Conservation (phyloP, 331 rosid genomes). For the Malus hybrid region DNA sequence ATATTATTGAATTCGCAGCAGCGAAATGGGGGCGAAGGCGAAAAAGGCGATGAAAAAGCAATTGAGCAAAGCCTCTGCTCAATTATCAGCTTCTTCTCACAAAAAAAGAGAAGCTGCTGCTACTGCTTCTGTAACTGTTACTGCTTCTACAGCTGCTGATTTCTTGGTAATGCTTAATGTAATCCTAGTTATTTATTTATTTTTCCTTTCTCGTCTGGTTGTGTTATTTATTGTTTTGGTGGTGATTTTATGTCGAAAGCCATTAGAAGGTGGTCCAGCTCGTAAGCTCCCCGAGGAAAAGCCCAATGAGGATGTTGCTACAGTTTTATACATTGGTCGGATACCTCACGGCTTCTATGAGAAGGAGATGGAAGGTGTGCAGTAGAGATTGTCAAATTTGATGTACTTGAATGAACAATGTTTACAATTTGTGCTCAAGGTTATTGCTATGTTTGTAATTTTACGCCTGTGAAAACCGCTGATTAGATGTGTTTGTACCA, state of each 20-base stretch:
- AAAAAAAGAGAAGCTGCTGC: slow-evolving; percentile 33
- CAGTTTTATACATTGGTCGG: slow-evolving; percentile 55
- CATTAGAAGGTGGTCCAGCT: slow-evolving; percentile 81
- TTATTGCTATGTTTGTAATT: background rate
- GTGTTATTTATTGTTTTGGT: background rate
- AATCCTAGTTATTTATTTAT: background rate
- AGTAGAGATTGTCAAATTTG: background rate
- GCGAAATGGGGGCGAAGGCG: slow-evolving; percentile 61
- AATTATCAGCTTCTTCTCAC: slow-evolving; percentile 12
- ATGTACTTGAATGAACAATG: background rate
- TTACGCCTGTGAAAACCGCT: background rate
- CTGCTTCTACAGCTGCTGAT: slow-evolving; percentile 29
- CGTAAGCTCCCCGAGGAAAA: slow-evolving; percentile 39
- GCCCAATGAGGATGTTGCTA: slow-evolving; percentile 34
- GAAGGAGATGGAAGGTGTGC: slow-evolving; percentile 90
- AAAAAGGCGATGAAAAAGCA: slow-evolving; percentile 74
- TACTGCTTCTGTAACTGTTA: slow-evolving; percentile 11
- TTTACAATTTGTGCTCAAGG: background rate
- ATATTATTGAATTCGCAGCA: background rate
- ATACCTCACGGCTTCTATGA: slow-evolving; percentile 81
- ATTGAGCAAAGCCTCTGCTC: slow-evolving; percentile 35
- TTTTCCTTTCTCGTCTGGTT: background rate
- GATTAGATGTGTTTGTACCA: too few species aligned
- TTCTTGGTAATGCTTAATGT: slow-evolving; percentile 45
- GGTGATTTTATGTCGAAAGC: slow-evolving; percentile 25